Conservation (phyloP, 768 basidiomycete species). For the Boletus reticulatus region DNA sequence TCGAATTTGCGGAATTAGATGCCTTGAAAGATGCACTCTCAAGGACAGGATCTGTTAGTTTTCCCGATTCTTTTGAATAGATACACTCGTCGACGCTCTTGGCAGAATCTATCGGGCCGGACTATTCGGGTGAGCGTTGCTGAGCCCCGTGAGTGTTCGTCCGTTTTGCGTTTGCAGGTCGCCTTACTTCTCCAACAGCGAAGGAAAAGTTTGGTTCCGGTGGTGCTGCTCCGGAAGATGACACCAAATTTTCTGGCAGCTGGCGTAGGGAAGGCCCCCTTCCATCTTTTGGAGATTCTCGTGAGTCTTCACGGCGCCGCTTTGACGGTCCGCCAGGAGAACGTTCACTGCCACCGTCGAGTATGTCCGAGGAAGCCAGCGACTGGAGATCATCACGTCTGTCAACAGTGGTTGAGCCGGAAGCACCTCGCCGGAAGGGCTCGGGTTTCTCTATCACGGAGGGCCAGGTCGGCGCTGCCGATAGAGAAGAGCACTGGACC, state of each 20-base stretch:
- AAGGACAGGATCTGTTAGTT: constrained; percentile 66
- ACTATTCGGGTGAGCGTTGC: constrained; percentile 90
- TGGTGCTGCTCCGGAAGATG: constrained; percentile 56
- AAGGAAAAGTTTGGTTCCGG: constrained; percentile 69
- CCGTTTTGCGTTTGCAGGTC: neutral
- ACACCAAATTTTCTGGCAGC: constrained; percentile 75
- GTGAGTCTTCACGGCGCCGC: constrained; percentile 64
- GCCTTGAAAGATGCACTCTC: constrained; percentile 80
- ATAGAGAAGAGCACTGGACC: constrained; percentile 76
- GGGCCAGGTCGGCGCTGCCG: constrained; percentile 51
- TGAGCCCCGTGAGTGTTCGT: constrained; percentile 76
- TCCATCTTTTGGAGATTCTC: constrained; percentile 60
- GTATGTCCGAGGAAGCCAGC: constrained; percentile 55
- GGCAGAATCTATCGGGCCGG: constrained; percentile 70
- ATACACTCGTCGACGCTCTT: neutral
- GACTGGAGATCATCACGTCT: constrained; percentile 72
- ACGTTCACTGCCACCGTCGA: constrained; percentile 43
- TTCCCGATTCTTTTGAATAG: neutral
- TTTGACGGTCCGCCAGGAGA: constrained; percentile 53
- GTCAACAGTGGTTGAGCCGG: constrained; percentile 42
- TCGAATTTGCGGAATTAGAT: constrained; percentile 89
- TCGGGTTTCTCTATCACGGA: constrained; percentile 54
- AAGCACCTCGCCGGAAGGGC: constrained; percentile 51
- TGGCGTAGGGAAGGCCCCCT: constrained; percentile 91
- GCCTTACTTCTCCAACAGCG: constrained; percentile 43